Conservation (phyloP, 768 basidiomycete genomes). For the Termitomyces sp. region DNA sequence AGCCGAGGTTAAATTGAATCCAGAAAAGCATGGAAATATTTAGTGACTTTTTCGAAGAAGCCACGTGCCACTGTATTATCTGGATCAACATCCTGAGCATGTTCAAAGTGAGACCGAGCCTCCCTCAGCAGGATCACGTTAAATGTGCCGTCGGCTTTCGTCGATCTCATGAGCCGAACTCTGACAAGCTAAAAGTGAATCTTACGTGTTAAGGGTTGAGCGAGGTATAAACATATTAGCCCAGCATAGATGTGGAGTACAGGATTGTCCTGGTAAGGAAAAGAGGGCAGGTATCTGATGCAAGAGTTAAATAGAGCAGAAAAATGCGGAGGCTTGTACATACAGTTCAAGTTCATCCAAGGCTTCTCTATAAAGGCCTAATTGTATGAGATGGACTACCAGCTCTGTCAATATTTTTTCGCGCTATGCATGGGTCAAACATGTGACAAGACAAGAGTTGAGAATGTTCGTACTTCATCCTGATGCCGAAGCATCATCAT, state of each 20-base stretch:
- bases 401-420: constrained; percentile 74
- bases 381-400: constrained; percentile 56
- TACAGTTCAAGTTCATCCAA: constrained; percentile 85
- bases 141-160: constrained; percentile 12
- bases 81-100: constrained; percentile 54
- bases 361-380: constrained; percentile 58
- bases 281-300: constrained; percentile 75
- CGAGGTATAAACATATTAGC: constrained; percentile 59
- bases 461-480: constrained; percentile 47
- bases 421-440: constrained; percentile 37
- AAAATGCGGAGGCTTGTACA: constrained; percentile 15
- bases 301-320: not conserved
- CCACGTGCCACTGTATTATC: constrained; percentile 44
- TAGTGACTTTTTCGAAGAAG: constrained; percentile 47
- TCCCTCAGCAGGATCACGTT: constrained; percentile 37
- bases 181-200: not conserved
- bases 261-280: constrained; percentile 81
- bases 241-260: constrained; percentile 82
- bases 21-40: not conserved
- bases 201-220: constrained; percentile 29
- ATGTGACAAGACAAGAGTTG: not conserved
- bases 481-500: constrained; percentile 66
- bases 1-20: not conserved
- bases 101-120: constrained; percentile 61
- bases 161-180: not conserved